A percentile compares a stretch with the other conserved stretches of the same genome.
phyloP scores from a whole-genome alignment of 2,329 filamentous ascomycete species.

The Fonsecaea multimorphosa region DNA sequence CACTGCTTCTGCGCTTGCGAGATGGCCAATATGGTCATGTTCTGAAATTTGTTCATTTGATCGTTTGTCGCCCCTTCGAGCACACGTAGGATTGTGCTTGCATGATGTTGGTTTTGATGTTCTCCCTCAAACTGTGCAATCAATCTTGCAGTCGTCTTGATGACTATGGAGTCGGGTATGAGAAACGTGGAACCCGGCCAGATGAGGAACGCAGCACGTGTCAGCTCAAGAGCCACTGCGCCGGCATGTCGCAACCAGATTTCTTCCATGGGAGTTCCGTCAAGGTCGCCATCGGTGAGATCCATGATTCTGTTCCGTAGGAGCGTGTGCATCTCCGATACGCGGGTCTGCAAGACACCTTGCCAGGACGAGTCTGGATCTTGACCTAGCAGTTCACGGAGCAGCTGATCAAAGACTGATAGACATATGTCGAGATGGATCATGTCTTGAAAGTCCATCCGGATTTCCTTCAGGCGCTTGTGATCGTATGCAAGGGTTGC shows the following conservation, averaged over 20 bases:
- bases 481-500: slow-evolving; percentile 64
- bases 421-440: slow-evolving; percentile 63
- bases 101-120: slow-evolving; percentile 1
- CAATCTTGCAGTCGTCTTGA: slow-evolving; percentile 13
- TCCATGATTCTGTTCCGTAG: slow-evolving; percentile 43
- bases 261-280: slow-evolving; percentile 28
- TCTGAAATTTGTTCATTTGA: slow-evolving; percentile 47
- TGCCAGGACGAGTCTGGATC: slow-evolving; percentile 32
- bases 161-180: slow-evolving; percentile 14
- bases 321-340: slow-evolving; percentile 41
- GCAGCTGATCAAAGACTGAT: slow-evolving; percentile 54
- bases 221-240: slow-evolving; percentile 52
- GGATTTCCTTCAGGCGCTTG: slow-evolving; percentile 60
- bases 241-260: slow-evolving; percentile 47
- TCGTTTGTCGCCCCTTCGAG: slow-evolving; percentile 43
- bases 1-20: slow-evolving; percentile 50
- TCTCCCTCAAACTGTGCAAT: slow-evolving; percentile 17
- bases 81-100: slow-evolving; percentile 9
- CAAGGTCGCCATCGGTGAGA: slow-evolving; percentile 40
- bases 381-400: slow-evolving; percentile 29
- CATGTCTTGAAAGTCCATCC: slow-evolving; percentile 59
- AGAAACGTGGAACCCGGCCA: slow-evolving; percentile 42
- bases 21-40: slow-evolving; percentile 52
- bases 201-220: slow-evolving; percentile 46
- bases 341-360: slow-evolving; percentile 41